A percentile compares a stretch with the other conserved stretches of the same genome.
Evolutionary conservation across 2,329 filamentous ascomycete genomes (phyloP).

Genomic region (Pseudonectria foliicola): DNA sequence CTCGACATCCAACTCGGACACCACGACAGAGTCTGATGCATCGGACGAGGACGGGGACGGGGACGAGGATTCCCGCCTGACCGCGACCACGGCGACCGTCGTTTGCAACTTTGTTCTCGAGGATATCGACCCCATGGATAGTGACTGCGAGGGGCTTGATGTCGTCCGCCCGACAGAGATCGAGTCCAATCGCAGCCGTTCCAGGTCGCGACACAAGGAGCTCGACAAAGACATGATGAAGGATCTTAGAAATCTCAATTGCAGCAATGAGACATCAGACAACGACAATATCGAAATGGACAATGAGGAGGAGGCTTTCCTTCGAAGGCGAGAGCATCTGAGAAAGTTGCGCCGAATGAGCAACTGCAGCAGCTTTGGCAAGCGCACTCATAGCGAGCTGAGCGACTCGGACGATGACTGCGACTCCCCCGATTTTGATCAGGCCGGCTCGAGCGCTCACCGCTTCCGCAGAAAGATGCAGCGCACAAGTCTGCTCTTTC

Average conservation of each 20-base stretch:
- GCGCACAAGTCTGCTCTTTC: conserved; percentile 40
- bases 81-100: conserved; percentile 11
- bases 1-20: too few relatives aligned
- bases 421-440: conserved; percentile 33
- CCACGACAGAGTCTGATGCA: conserved; percentile 7
- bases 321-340: conserved; percentile 34
- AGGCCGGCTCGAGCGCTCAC: conserved; percentile 40
- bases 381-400: conserved; percentile 47
- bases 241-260: conserved; percentile 39
- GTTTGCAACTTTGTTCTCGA: conserved; percentile 34
- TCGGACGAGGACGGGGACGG: conserved; percentile 19
- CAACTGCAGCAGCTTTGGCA: conserved; percentile 47
- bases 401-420: conserved; percentile 42
- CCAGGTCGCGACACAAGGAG: conserved; percentile 30
- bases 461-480: conserved; percentile 41
- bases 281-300: conserved; percentile 29
- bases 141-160: conserved; percentile 35
- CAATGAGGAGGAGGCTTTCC: conserved; percentile 33
- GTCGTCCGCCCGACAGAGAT: conserved; percentile 39
- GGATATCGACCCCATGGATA: conserved; percentile 40
- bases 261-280: conserved; percentile 32
- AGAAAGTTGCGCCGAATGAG: conserved; percentile 40
- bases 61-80: conserved; percentile 15
- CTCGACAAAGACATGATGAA: conserved; percentile 38
- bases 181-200: conserved; percentile 38